Conservation (phyloP, 2,329 filamentous ascomycete species). For the Akanthomyces muscarius region DNA sequence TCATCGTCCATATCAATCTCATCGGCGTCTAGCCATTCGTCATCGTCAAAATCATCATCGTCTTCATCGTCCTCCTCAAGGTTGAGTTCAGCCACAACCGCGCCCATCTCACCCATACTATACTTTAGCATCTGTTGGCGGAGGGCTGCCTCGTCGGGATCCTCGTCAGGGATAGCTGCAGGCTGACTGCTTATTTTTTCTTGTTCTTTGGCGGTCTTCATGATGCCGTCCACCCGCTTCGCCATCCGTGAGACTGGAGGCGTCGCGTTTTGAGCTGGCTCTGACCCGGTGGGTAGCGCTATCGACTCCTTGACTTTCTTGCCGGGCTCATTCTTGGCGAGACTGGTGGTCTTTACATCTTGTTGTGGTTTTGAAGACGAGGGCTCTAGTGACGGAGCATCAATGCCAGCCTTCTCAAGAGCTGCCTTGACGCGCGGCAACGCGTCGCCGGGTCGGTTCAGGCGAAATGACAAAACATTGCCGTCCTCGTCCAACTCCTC, state of each 20-base stretch:
- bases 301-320: slow-evolving; percentile 12
- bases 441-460: slow-evolving; percentile 63
- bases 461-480: slow-evolving; percentile 68
- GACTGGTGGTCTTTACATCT: not conserved
- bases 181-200: slow-evolving; percentile 43
- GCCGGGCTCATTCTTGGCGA: not conserved
- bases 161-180: slow-evolving; percentile 66
- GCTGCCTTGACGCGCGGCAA: slow-evolving; percentile 66
- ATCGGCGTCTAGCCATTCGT: slow-evolving; percentile 53
- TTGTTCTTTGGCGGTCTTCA: slow-evolving; percentile 53
- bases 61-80: slow-evolving; percentile 65
- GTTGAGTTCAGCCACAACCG: slow-evolving; percentile 87
- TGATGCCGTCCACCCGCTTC: slow-evolving; percentile 51
- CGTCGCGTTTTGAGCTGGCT: slow-evolving; percentile 22
- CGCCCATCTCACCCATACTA: slow-evolving; percentile 79
- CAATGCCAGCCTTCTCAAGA: slow-evolving; percentile 70
- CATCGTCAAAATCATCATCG: slow-evolving; percentile 46
- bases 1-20: slow-evolving; percentile 51
- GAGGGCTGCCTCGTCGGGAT: slow-evolving; percentile 72
- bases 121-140: slow-evolving; percentile 90
- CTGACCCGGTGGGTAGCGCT: slow-evolving; percentile 14
- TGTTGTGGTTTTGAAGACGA: not conserved
- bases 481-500: slow-evolving; percentile 90
- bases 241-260: slow-evolving; percentile 37
- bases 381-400: not conserved